Conservation (phyloP, 2,329 filamentous ascomycete species). For the Colletotrichum caudatum region DNA sequence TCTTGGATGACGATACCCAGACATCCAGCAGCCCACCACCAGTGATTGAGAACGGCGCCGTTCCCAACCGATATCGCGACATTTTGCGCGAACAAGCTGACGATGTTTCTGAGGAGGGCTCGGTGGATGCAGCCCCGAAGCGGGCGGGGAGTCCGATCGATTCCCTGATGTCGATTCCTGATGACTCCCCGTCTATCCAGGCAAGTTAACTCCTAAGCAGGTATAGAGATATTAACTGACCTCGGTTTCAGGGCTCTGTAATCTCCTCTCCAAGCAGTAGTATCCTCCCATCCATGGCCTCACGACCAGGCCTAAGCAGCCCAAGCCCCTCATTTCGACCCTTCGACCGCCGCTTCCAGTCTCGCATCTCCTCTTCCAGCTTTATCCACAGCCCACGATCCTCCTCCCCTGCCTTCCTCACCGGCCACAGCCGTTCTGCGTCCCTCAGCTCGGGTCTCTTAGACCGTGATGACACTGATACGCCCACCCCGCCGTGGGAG, state of each 20-base stretch:
- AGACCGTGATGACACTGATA: conserved; percentile 74
- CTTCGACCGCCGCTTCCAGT: conserved; percentile 95
- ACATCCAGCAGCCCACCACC: conserved; percentile 44
- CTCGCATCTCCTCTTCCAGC: conserved; percentile 77
- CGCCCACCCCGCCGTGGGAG: conserved; percentile 89
- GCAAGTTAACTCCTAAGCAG: conserved; percentile 58
- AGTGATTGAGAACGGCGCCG: conserved; percentile 51
- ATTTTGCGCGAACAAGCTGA: conserved; percentile 58
- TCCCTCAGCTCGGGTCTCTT: conserved; percentile 80
- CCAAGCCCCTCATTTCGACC: conserved; percentile 88
- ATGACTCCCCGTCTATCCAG: conserved; percentile 87
- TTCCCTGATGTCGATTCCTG: conserved; percentile 79
- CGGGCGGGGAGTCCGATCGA: conserved; percentile 75
- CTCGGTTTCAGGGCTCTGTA: conserved; percentile 62
- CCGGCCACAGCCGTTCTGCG: conserved; percentile 82
- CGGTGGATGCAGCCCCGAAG: conserved; percentile 64
- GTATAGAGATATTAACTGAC: conserved; percentile 14
- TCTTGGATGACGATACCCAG: conserved; percentile 52
- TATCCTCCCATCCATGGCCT: conserved; percentile 75
- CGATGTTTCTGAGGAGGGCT: conserved; percentile 64
- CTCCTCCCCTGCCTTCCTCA: conserved; percentile 81
- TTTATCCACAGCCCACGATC: conserved; percentile 71
- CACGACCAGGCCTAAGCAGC: conserved; percentile 73
- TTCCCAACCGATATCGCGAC: conserved; percentile 59
- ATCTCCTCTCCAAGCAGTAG: conserved; percentile 80